phyloP scores from a whole-genome alignment of 179 eudicot species.

The Silene coronaria region DNA sequence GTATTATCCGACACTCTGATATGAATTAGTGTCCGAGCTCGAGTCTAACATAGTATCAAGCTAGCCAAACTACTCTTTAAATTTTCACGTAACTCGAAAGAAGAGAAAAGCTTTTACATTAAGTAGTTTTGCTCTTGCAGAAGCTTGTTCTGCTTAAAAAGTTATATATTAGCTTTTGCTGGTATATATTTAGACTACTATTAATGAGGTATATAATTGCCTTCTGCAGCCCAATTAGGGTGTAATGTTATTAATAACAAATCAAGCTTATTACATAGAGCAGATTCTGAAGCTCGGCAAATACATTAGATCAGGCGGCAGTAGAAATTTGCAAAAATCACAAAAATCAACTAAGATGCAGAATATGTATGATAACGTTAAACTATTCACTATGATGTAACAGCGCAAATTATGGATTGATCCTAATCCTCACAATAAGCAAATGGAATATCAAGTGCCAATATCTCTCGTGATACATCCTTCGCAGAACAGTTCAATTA shows the following conservation, averaged over 20 bases:
- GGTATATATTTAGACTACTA: neutral
- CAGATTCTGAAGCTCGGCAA: neutral
- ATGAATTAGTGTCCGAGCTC: neutral
- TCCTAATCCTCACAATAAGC: no score
- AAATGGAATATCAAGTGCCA: no score
- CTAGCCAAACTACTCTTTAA: neutral
- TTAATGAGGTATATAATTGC: neutral
- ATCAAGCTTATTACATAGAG: neutral
- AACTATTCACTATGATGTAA: no score
- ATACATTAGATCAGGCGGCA: no score
- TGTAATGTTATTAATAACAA: neutral
- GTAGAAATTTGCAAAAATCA: no score
- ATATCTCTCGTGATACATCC: neutral
- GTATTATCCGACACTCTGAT: neutral
- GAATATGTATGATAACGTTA: no score
- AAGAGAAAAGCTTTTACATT: neutral
- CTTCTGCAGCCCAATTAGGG: neutral
- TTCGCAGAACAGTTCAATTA: neutral
- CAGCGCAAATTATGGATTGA: no score
- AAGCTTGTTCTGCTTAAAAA: neutral
- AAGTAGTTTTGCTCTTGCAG: neutral
- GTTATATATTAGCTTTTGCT: neutral
- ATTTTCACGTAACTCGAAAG: neutral
- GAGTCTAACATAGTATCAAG: neutral
- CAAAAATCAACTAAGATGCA: no score